Evolutionary conservation across 2,329 filamentous ascomycete genomes (phyloP).

Genomic region (Graphilbum fragrans): DNA sequence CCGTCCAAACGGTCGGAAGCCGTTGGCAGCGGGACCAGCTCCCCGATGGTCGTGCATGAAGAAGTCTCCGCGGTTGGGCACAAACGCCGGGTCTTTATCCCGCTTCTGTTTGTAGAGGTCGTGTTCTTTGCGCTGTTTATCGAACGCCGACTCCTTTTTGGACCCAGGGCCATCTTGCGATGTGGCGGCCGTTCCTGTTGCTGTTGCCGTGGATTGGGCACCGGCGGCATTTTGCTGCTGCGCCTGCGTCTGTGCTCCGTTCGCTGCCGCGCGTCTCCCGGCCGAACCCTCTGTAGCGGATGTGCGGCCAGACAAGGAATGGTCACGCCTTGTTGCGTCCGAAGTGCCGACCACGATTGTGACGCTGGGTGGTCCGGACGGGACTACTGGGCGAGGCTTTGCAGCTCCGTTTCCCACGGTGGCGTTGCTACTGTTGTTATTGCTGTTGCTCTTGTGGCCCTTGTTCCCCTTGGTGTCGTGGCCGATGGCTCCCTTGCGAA

Average conservation of each 20-base stretch:
- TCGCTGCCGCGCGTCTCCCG: too few relatives aligned
- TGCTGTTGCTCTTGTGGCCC: too few relatives aligned
- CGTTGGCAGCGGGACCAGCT: conserved; percentile 63
- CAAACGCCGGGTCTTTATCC: conserved; percentile 83
- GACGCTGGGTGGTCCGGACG: too few relatives aligned
- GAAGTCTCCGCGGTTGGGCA: conserved; percentile 87
- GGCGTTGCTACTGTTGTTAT: too few relatives aligned
- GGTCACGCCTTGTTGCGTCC: too few relatives aligned
- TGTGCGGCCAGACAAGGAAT: too few relatives aligned
- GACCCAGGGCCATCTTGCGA: conserved; percentile 16
- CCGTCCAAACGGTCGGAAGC: conserved; percentile 58
- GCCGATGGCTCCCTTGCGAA: conserved; percentile 10
- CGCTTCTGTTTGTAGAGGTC: conserved; percentile 83
- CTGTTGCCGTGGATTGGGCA: neutral
- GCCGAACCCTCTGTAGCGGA: too few relatives aligned
- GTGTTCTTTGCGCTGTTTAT: conserved; percentile 71
- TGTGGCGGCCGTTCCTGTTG: conserved; percentile 16
- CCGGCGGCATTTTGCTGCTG: neutral
- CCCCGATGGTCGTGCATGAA: conserved; percentile 94
- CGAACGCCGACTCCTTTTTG: conserved; percentile 41
- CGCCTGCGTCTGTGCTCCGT: neutral
- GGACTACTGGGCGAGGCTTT: too few relatives aligned
- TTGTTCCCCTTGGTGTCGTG: too few relatives aligned
- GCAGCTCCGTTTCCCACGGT: too few relatives aligned
- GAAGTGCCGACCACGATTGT: too few relatives aligned